phyloP scores from a whole-genome alignment of 2,329 filamentous ascomycete genomes.

The Sporothrix pseudoabietina region DNA sequence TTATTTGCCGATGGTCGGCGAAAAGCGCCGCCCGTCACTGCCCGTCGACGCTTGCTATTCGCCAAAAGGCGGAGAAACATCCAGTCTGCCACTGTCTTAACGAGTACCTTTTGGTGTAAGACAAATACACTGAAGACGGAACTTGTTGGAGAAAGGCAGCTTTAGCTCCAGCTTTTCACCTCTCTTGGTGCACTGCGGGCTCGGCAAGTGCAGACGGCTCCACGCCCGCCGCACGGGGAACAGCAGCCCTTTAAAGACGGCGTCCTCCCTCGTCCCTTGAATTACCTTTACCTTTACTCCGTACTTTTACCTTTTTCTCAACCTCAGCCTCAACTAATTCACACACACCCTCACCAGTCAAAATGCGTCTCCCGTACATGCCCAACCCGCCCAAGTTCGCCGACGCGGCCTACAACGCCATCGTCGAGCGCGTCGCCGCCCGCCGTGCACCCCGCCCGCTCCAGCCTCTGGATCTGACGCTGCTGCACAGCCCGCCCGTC shows the following conservation, averaged over 20 bases:
- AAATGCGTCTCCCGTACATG: conserved; percentile 71
- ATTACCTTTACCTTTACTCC: neutral
- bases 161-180: neutral
- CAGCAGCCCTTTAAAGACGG: neutral
- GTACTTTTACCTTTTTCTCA: neutral
- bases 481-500: conserved; percentile 72
- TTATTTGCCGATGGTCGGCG: conserved; percentile 18
- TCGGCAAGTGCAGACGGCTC: conserved; percentile 21
- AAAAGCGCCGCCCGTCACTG: neutral
- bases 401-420: conserved; percentile 53
- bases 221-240: neutral
- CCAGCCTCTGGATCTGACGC: conserved; percentile 72
- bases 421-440: conserved; percentile 64
- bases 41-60: neutral
- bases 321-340: neutral
- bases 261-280: neutral
- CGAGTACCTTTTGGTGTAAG: neutral
- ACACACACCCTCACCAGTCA: neutral
- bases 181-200: neutral
- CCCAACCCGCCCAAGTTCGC: conserved; percentile 53
- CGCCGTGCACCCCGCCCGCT: conserved; percentile 70
- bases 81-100: neutral
- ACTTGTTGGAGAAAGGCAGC: neutral
- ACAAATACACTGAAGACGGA: neutral
- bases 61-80: neutral